phyloP scores from a whole-genome alignment of 148 eudicot species.

The Rhododendron simsii region DNA sequence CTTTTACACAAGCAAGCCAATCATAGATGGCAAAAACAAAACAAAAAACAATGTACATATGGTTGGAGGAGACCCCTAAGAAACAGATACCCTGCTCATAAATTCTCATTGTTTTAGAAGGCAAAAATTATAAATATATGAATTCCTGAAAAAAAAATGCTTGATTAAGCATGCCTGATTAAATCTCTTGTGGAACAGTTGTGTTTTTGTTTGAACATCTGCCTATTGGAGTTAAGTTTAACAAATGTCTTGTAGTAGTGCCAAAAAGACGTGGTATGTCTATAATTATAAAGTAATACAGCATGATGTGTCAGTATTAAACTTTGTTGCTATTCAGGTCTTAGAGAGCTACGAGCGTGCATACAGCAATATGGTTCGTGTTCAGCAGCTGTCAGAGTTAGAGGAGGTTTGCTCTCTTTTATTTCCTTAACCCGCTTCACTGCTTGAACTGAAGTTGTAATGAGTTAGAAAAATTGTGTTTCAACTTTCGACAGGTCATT shows the following conservation, averaged over 20 bases:
- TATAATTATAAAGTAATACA: background rate
- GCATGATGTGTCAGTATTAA: background rate
- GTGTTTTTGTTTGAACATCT: conserved; percentile 1
- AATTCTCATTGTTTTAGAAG: background rate
- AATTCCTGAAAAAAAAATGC: background rate
- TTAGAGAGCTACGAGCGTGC: conserved; percentile 98
- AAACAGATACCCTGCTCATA: background rate
- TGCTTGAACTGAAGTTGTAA: conserved; percentile 7
- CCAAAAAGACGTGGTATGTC: background rate
- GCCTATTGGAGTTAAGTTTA: background rate
- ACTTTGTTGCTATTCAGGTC: conserved; percentile 44
- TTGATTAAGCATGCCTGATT: background rate
- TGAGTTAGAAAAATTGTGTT: background rate
- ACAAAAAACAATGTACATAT: background rate
- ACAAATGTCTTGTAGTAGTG: background rate
- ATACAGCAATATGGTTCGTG: conserved; percentile 97
- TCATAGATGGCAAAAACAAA: background rate
- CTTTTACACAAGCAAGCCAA: background rate
- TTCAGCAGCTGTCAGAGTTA: conserved; percentile 93
- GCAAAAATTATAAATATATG: background rate
- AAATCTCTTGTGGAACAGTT: background rate
- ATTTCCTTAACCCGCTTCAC: background rate
- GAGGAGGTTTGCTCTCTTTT: conserved; percentile 61
- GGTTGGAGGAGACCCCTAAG: background rate
- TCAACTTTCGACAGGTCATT: conserved; percentile 57